A percentile compares a stretch with the other conserved stretches of the same genome.
Evolutionary conservation across 768 basidiomycete species (phyloP).

Genomic region (Boletus patriciae): DNA sequence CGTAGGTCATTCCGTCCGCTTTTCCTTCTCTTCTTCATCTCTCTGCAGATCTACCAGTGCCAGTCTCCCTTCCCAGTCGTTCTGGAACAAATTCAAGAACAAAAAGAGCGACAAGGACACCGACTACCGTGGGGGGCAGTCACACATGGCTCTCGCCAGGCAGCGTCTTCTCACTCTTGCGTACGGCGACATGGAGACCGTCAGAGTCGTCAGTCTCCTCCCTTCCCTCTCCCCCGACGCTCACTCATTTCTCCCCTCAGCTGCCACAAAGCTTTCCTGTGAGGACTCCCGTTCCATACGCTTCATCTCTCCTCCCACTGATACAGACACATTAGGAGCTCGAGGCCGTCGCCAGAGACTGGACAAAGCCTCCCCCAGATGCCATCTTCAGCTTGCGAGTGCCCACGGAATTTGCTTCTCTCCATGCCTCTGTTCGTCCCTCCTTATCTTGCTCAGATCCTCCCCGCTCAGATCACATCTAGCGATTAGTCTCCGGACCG

Average conservation of each 20-base stretch:
- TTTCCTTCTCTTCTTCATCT: conserved; percentile 31
- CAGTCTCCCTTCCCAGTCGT: conserved; percentile 50
- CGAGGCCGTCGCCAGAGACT: conserved; percentile 75
- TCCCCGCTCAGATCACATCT: conserved; percentile 25
- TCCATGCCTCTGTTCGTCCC: conserved; percentile 73
- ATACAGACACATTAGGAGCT: conserved; percentile 57
- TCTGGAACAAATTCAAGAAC: conserved; percentile 69
- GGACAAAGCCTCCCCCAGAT: conserved; percentile 85
- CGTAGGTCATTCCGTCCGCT: conserved; percentile 48
- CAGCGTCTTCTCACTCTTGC: conserved; percentile 79
- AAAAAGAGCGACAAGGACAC: conserved; percentile 60
- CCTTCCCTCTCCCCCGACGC: conserved; percentile 2
- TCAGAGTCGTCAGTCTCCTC: conserved; percentile 54
- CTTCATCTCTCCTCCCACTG: background rate
- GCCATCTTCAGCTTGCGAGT: conserved; percentile 73
- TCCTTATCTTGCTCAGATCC: conserved; percentile 7
- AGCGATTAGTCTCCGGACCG: conserved; percentile 79
- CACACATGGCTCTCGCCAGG: conserved; percentile 67
- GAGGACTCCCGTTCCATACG: conserved; percentile 22
- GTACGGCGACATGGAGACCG: conserved; percentile 84
- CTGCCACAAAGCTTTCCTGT: conserved; percentile 69
- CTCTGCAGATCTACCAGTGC: conserved; percentile 62
- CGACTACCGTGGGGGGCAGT: conserved; percentile 53
- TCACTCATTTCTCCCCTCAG: conserved; percentile 35
- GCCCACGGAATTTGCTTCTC: conserved; percentile 84